Percentiles rank a stretch among this genome's conserved stretches.
phyloP scores from a whole-genome alignment of 495 filamentous ascomycete species.

The Hypoxylon crocopeplum region DNA sequence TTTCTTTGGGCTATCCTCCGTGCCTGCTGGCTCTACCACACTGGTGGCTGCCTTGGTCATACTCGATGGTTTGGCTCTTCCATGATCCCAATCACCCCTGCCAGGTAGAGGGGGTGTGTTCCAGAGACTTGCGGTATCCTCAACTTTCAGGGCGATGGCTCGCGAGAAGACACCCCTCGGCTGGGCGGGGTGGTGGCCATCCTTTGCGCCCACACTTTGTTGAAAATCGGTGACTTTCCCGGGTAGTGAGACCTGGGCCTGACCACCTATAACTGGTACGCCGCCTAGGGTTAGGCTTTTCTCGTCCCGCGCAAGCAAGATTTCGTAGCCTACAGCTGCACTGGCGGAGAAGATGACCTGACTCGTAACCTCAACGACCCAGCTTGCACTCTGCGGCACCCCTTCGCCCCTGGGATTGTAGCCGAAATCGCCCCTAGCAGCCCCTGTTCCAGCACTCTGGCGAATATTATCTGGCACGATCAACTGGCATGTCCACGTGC shows the following conservation, averaged over 20 bases:
- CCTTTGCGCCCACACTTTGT: conserved; percentile 55
- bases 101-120: conserved; percentile 82
- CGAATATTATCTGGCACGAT: conserved; percentile 76
- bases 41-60: conserved; percentile 31
- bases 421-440: conserved; percentile 44
- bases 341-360: conserved; percentile 91
- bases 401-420: conserved; percentile 38
- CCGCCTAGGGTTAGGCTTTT: conserved; percentile 75
- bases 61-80: conserved; percentile 20
- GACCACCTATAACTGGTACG: conserved; percentile 52
- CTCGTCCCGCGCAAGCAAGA: conserved; percentile 85
- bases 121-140: conserved; percentile 90
- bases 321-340: conserved; percentile 88
- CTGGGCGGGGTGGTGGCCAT: conserved; percentile 57
- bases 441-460: conserved; percentile 53
- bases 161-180: conserved; percentile 78
- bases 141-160: conserved; percentile 76
- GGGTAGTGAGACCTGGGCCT: conserved; percentile 56
- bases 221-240: conserved; percentile 77
- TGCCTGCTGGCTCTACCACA: conserved; percentile 19
- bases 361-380: conserved; percentile 90
- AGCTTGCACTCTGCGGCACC: conserved; percentile 67
- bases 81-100: conserved; percentile 54
- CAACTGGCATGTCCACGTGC: conserved; percentile 78
- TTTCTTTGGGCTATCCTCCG: conserved; percentile 31